These are phyloP conservation scores for Grosmannia serpens DNA, from an alignment of 2,329 filamentous ascomycete genomes.

Conservation along the genomic window DNA sequence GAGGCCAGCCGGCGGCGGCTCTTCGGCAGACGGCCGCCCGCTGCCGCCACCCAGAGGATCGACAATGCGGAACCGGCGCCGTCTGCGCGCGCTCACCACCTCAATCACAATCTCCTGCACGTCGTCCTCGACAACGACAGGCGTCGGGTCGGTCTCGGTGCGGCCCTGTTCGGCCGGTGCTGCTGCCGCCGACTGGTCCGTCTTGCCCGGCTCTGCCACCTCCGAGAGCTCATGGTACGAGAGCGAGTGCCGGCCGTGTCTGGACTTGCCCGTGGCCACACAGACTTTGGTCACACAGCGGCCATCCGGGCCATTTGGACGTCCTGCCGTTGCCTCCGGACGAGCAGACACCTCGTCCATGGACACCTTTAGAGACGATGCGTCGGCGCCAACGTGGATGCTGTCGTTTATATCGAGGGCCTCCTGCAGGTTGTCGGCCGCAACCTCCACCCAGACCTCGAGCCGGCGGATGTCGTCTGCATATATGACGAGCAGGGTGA, in stretches of 20 bases:
- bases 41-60: conserved; percentile 11
- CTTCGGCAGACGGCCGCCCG: not conserved
- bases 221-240: not conserved
- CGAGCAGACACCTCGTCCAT: not conserved
- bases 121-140: not conserved
- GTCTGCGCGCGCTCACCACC: not conserved
- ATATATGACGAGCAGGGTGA: conserved; percentile 33
- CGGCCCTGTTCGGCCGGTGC: not conserved
- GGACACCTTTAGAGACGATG: not conserved
- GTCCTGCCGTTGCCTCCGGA: not conserved
- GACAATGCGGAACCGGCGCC: not conserved
- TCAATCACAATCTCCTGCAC: conserved; percentile 1
- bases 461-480: conserved; percentile 33
- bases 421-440: conserved; percentile 4
- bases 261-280: not conserved
- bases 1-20: not conserved
- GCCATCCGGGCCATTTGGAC: not conserved
- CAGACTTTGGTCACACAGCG: not conserved
- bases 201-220: not conserved
- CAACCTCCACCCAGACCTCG: conserved; percentile 30
- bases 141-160: not conserved
- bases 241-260: not conserved
- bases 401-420: not conserved
- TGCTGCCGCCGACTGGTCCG: not conserved
- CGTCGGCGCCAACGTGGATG: not conserved